Base-by-base conservation (phyloP, 2,329 filamentous ascomycete genomes). In the Sordariomycetes sp. region DNA sequence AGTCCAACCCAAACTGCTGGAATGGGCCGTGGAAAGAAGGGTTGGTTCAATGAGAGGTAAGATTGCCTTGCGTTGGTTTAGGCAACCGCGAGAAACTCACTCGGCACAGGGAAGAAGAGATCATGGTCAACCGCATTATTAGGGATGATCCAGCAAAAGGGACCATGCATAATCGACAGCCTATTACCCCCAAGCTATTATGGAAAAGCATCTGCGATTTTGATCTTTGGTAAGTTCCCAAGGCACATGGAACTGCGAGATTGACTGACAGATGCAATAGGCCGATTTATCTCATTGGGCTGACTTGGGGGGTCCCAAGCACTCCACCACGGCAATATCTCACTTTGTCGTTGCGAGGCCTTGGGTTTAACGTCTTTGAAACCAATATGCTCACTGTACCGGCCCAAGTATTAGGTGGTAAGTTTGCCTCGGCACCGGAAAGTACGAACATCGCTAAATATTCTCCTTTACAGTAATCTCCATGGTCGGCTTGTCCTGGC, bases 101-200 rank as follows among this genome's bases (percentile, higher is more conserved):
- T 7, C 5, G 37, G 37, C 5, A 16, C 37, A 68, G 78, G 16
- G 82, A 85, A 61, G 79, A 84, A 59, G 72, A 71, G 24, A 85
- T 86, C 59, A 75, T 86, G 2, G 80, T 86, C 51, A 86, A 85
- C 62, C 74, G 85, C 1, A 68, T 77, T 8, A 63, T 77, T 6
- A 77, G 83, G 1, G 83, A 87, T 52, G 83, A 85, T 59, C 82
- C 82, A 0, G 76, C 74, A 52, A 83, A 82, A 64, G 78, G 78
- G 58, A 75, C 76, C 57, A 83, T 86, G 79, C 79, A 84, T 64
- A 85, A 85, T 61, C 76, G 81, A 6, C 71, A 83, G 65, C 76
- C 77, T 0, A 76, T 85, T 35, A 80, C 78, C 0, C 72, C 71
- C 0, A 70, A 67, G 4, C 68, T 75, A 1, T 72, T 84, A 1